A percentile compares a stretch with the other conserved stretches of the same genome.
phyloP scores from a whole-genome alignment of 139 green algal genomes.

The Volvox reticuliferus region DNA sequence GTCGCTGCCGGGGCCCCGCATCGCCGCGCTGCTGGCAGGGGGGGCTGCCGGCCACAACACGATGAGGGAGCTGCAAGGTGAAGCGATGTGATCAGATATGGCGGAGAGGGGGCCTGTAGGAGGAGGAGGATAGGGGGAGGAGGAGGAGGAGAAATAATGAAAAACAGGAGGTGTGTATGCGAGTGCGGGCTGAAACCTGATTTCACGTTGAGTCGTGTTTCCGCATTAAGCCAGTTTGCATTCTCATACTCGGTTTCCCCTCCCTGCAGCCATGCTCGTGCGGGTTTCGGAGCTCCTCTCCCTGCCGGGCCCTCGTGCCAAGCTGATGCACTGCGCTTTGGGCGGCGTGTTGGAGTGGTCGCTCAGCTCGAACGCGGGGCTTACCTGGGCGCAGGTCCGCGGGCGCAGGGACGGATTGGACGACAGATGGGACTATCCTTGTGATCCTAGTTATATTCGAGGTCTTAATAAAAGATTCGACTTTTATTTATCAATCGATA shows the following conservation, averaged over 20 bases:
- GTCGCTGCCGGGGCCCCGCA: not conserved
- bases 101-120: too few relatives aligned
- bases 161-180: not conserved
- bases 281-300: constrained; percentile 2
- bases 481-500: too few relatives aligned
- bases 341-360: constrained; percentile 19
- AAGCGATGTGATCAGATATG: not conserved
- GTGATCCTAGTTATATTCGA: too few relatives aligned
- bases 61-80: constrained; percentile 14
- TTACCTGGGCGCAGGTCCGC: constrained; percentile 2
- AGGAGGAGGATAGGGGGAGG: not conserved
- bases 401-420: too few relatives aligned
- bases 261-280: constrained; percentile 1
- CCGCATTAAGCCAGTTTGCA: too few relatives aligned
- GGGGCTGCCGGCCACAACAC: constrained; percentile 37
- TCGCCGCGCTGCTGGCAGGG: constrained; percentile 9
- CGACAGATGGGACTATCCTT: too few relatives aligned
- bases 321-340: not conserved
- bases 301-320: not conserved
- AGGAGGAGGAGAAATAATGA: too few relatives aligned
- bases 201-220: not conserved
- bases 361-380: not conserved
- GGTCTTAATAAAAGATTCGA: too few relatives aligned
- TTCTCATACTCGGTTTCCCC: too few relatives aligned
- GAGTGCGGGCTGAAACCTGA: not conserved